Conservation (phyloP, 805 yeast species). For the Tetrapisispora fleetii region DNA sequence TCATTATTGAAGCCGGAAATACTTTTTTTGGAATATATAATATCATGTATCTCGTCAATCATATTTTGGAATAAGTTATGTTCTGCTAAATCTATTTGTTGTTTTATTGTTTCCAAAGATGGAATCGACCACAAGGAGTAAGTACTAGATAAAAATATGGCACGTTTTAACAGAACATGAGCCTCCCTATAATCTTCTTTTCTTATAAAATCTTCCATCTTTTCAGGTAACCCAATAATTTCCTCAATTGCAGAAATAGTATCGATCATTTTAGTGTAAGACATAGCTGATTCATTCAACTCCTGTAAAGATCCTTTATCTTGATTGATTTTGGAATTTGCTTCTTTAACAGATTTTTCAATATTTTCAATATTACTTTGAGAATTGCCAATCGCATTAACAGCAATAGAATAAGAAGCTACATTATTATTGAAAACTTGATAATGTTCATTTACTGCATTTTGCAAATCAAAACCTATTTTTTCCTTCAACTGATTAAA, state of each 20-base stretch:
- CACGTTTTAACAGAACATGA: constrained; percentile 42
- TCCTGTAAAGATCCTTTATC: constrained; percentile 52
- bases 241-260: constrained; percentile 58
- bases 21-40: constrained; percentile 48
- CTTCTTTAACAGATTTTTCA: constrained; percentile 31
- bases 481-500: constrained; percentile 51
- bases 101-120: constrained; percentile 41
- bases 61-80: constrained; percentile 58
- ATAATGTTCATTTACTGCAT: constrained; percentile 70
- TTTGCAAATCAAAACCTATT: constrained; percentile 48
- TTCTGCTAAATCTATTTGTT: constrained; percentile 45
- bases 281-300: constrained; percentile 50
- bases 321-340: constrained; percentile 42
- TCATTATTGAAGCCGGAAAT: constrained; percentile 9
- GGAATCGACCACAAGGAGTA: constrained; percentile 50
- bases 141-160: constrained; percentile 37
- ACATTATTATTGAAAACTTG: constrained; percentile 79
- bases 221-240: constrained; percentile 47
- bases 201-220: constrained; percentile 57
- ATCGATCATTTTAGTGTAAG: constrained; percentile 60
- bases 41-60: constrained; percentile 65
- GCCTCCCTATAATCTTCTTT: constrained; percentile 62
- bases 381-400: constrained; percentile 52
- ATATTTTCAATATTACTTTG: constrained; percentile 46
- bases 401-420: constrained; percentile 71